Evolutionary conservation across 73 alveolate species (phyloP).

Genomic region (Tetrahymena elliotti): DNA sequence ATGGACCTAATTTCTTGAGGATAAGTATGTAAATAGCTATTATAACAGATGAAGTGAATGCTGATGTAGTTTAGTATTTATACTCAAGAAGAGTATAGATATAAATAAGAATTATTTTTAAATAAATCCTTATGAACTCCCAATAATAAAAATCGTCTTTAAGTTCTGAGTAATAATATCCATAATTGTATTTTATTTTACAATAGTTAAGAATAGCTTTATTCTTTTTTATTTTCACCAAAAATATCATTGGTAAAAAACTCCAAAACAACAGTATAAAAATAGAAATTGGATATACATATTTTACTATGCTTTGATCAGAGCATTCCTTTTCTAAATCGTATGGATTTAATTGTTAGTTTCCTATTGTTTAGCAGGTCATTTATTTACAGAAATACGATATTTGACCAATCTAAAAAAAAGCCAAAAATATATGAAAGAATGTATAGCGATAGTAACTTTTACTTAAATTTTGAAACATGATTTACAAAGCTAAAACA

Average conservation of each 20-base stretch:
- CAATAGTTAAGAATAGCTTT: neutral
- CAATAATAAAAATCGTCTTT: neutral
- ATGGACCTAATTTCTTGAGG: too few relatives aligned
- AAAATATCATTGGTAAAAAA: neutral
- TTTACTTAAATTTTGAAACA: too few relatives aligned
- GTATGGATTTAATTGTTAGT: neutral
- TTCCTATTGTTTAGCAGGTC: neutral
- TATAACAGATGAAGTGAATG: too few relatives aligned
- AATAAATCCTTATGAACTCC: neutral
- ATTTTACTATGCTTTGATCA: neutral
- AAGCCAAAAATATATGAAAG: too few relatives aligned
- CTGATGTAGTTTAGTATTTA: too few relatives aligned
- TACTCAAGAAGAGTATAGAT: neutral
- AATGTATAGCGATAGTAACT: neutral
- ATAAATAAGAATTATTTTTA: too few relatives aligned
- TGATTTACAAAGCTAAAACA: too few relatives aligned
- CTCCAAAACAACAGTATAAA: neutral
- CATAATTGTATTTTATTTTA: neutral
- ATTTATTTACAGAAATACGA: neutral
- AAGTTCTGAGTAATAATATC: neutral
- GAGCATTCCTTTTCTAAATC: neutral
- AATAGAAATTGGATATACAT: neutral
- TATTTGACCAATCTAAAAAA: neutral
- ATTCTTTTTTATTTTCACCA: neutral
- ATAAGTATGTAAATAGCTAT: too few relatives aligned